These are phyloP conservation scores for Coemansia sp. DNA, from an alignment of 192 early-diverging fungal genomes.

Conservation along the genomic window DNA sequence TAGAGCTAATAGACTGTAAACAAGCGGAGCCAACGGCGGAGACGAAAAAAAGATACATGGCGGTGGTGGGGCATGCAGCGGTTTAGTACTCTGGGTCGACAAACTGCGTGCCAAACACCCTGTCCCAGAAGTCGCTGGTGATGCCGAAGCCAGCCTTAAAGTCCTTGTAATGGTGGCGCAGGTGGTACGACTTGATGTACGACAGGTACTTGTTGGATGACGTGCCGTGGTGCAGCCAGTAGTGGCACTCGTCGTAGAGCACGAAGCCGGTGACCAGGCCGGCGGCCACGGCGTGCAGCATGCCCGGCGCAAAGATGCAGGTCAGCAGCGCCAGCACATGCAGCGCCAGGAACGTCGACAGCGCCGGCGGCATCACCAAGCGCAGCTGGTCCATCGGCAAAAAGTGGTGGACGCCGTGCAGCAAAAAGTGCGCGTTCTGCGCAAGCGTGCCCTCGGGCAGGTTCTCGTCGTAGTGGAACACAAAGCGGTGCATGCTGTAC, in stretches of 20 bases:
- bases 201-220: constrained; percentile 67
- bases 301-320: constrained; percentile 58
- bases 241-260: constrained; percentile 90
- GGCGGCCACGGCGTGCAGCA: constrained; percentile 65
- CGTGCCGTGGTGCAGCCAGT: constrained; percentile 90
- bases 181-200: constrained; percentile 91
- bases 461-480: constrained; percentile 88
- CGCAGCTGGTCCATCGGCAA: constrained; percentile 94
- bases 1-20: too few species aligned
- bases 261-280: constrained; percentile 82
- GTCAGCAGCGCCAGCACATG: constrained; percentile 58
- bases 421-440: constrained; percentile 77
- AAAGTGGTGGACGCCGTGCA: constrained; percentile 96
- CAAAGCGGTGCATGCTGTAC: constrained; percentile 88
- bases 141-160: constrained; percentile 85
- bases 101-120: constrained; percentile 66
- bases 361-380: constrained; percentile 94
- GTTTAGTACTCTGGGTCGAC: constrained; percentile 6
- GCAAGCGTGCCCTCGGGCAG: constrained; percentile 80
- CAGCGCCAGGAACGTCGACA: constrained; percentile 56
- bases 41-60: not conserved
- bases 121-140: constrained; percentile 89
- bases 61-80: not conserved
- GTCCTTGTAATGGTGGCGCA: constrained; percentile 95
- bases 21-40: too few species aligned